Conservation (phyloP, 1,284 basidiomycete genomes). For the Rhizoctonia solani region DNA sequence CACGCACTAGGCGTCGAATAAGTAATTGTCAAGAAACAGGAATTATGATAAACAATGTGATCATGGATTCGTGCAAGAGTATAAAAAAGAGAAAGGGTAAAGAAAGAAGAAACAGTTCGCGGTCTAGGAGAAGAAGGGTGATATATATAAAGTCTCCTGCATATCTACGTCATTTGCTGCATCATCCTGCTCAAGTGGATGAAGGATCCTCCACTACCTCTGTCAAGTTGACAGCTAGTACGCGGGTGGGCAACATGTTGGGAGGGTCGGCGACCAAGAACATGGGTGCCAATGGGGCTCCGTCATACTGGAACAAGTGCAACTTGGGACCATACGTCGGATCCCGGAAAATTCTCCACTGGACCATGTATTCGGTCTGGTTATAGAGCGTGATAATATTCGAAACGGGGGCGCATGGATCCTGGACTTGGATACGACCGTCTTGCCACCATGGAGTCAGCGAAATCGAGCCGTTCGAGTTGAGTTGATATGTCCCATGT, state of each 20-base stretch:
- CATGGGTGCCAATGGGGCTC: conserved; percentile 61
- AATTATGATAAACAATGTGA: conserved; percentile 23
- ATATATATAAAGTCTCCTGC: no score
- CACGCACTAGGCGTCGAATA: conserved; percentile 27
- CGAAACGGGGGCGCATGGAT: conserved; percentile 82
- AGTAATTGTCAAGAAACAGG: no score
- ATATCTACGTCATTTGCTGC: no score
- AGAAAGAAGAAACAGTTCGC: no score
- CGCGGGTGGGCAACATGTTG: conserved; percentile 66
- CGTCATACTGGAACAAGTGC: conserved; percentile 68
- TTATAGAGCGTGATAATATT: conserved; percentile 85
- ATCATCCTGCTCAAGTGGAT: no score
- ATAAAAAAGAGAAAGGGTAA: neutral
- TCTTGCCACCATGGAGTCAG: conserved; percentile 70
- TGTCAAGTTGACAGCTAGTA: conserved; percentile 44
- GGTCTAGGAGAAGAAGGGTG: no score
- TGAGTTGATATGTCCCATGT: conserved; percentile 74
- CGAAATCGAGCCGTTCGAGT: conserved; percentile 75
- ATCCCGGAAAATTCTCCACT: conserved; percentile 66
- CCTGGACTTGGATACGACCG: conserved; percentile 89
- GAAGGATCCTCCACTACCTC: neutral
- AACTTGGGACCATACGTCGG: conserved; percentile 59
- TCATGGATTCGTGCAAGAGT: neutral
- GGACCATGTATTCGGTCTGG: conserved; percentile 59
- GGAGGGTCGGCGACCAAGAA: conserved; percentile 62